These are phyloP conservation scores for Cucurbita argyrosperma DNA, from an alignment of 306 rosid species.

Conservation along the genomic window DNA sequence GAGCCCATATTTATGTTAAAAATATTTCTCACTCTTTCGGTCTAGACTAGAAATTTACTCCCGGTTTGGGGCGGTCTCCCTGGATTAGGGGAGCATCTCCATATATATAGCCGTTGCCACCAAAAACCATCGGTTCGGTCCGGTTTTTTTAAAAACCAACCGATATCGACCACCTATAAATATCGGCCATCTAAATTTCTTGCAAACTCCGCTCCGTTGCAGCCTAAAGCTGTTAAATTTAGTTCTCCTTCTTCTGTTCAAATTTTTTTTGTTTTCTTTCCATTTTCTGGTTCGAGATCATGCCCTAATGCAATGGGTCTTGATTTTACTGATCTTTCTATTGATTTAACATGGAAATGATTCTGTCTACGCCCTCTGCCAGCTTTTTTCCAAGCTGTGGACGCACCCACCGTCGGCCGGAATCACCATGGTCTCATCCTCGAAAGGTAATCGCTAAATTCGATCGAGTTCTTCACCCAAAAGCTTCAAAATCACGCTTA, in stretches of 20 bases:
- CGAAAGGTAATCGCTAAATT: neutral
- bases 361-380: constrained; percentile 1
- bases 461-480: constrained; percentile 1
- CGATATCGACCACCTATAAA: neutral
- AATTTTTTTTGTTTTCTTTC: neutral
- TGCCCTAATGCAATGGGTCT: neutral
- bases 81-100: too few species aligned
- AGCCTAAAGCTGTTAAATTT: neutral
- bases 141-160: neutral
- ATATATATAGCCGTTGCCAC: too few species aligned
- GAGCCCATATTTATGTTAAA: too few species aligned
- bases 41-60: too few species aligned
- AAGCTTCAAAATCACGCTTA: constrained; percentile 5
- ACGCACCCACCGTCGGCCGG: neutral
- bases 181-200: neutral
- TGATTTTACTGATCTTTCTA: neutral
- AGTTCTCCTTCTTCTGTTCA: neutral
- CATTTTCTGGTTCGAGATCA: neutral
- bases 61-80: too few species aligned
- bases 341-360: constrained; percentile 10
- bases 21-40: too few species aligned
- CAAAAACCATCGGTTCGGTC: neutral
- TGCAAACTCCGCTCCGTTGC: neutral
- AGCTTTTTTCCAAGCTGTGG: constrained; percentile 10
- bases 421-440: neutral